Evolutionary conservation across 768 basidiomycete genomes (phyloP), one percentile per base, ranked within the genome.

Genomic region (Cyclocybe cylindracea): DNA sequence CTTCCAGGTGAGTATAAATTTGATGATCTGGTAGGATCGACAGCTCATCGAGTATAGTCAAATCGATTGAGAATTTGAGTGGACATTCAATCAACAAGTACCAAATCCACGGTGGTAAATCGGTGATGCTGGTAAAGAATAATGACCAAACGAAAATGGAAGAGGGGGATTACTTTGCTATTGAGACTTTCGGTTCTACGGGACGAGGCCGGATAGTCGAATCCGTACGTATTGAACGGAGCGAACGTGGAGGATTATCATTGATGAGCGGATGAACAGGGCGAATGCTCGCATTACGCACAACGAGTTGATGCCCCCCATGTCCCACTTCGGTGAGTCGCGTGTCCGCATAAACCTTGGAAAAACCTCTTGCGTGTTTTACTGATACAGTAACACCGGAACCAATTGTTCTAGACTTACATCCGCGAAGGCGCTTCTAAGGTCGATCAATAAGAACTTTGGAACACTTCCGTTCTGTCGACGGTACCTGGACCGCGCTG

Each of bases 141-240:
- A 82, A 87, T 32, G 94, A 97, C 65, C 84, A 87, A 54, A 92
- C 89, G 10, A 96, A 92, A 72, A 99, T 99, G 97, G 97, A 98
- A 65, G 97, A 99, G 70, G 97, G 95, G 37, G 97, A 98, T 63
- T 98, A 98, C 66, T 99, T 92, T 67, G 97, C 97, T 7, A 96
- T 99, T 50, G 97, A 99, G 70, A 99, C 97, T 1, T 99, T 99
- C 67, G 97, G 97, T 9, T 91, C 90, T n/a, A 98, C 96, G 0
- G 96, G 97, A 11, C 79, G 88, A 38, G 97, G 95, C 7, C 78
- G 84, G 19, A 91, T 97, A 16, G 78, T 91, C 11, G 96, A 98
- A 62, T 80, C 79, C 54, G 92, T 91, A 59, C 61, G 74, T 64
- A 10, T 39, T 31, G 3, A 5, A 14, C 36, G 33, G 34, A 11